A percentile compares a stretch with the other conserved stretches of the same genome.
phyloP scores from a whole-genome alignment of 2,329 filamentous ascomycete genomes.

The Penicillium sp. region DNA sequence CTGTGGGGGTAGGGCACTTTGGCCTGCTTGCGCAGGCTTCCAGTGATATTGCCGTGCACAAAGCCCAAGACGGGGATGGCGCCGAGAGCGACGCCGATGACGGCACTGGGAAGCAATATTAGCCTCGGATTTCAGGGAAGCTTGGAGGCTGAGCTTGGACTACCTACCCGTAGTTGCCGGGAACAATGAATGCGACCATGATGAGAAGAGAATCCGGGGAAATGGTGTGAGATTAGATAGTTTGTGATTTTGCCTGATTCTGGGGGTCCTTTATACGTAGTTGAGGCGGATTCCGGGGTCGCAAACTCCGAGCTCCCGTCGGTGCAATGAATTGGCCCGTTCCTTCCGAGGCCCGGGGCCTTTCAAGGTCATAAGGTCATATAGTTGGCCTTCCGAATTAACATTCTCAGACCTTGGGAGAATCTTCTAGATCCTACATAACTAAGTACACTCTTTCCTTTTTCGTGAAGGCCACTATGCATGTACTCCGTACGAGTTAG shows the following conservation, averaged over 20 bases:
- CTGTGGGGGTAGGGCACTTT: conserved; percentile 50
- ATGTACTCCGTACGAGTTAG: too few relatives aligned
- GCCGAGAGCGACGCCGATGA: conserved; percentile 47
- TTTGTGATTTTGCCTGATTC: not conserved
- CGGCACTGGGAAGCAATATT: conserved; percentile 39
- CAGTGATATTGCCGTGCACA: conserved; percentile 45
- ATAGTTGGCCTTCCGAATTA: not conserved
- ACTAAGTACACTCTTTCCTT: too few relatives aligned
- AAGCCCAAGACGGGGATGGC: conserved; percentile 47
- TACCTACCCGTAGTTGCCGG: conserved; percentile 42
- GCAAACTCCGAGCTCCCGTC: conserved; percentile 1
- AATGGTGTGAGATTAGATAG: not conserved
- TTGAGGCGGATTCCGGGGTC: not conserved
- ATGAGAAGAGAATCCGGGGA: conserved; percentile 9
- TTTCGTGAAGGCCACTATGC: not conserved
- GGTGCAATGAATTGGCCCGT: conserved; percentile 11
- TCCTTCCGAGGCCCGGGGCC: not conserved
- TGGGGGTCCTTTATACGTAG: conserved; percentile 6
- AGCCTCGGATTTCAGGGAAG: not conserved
- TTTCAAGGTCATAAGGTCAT: too few relatives aligned
- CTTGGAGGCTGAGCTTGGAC: not conserved
- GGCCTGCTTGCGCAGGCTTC: conserved; percentile 43
- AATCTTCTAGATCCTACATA: not conserved
- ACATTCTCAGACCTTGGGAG: too few relatives aligned
- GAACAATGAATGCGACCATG: conserved; percentile 39